Evolutionary conservation across 176 grass and related monocot genomes (phyloP).

Genomic region (Cenchrus purpureus): DNA sequence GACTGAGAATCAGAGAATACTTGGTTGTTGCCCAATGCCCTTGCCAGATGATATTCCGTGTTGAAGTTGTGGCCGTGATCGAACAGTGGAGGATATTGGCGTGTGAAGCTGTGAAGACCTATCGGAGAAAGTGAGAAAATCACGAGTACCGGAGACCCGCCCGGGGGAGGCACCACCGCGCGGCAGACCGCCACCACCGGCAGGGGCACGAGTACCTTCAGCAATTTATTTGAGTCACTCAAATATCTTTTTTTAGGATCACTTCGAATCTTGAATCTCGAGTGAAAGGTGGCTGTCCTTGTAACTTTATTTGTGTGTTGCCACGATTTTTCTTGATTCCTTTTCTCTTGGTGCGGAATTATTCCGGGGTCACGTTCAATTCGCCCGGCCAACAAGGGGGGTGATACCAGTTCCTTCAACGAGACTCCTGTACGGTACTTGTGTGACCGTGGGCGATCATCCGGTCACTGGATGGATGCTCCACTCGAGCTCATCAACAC

Average conservation of each 20-base stretch:
- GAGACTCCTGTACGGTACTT: no score
- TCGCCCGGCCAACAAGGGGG: neutral
- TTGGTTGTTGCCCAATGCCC: no score
- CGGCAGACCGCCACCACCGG: neutral
- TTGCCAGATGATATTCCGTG: no score
- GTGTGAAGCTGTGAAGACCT: slow-evolving; percentile 4
- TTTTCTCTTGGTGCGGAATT: neutral
- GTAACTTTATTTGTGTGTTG: neutral
- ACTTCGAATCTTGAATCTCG: neutral
- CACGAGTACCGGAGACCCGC: neutral
- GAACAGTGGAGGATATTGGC: no score
- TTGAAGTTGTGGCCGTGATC: no score
- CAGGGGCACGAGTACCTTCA: no score
- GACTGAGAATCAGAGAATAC: no score
- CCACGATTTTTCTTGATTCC: neutral
- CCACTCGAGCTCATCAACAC: neutral
- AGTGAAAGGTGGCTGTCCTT: neutral
- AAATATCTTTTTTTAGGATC: neutral
- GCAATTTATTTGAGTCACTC: neutral
- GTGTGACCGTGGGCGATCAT: neutral
- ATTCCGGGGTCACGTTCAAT: neutral
- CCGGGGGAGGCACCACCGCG: slow-evolving; percentile 52
- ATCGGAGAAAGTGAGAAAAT: slow-evolving; percentile 3
- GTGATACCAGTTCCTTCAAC: neutral
- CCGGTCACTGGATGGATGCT: neutral